A percentile compares a stretch with the other conserved stretches of the same genome.
Conservation (phyloP, 768 basidiomycete genomes). For the Grammothele lineata region DNA sequence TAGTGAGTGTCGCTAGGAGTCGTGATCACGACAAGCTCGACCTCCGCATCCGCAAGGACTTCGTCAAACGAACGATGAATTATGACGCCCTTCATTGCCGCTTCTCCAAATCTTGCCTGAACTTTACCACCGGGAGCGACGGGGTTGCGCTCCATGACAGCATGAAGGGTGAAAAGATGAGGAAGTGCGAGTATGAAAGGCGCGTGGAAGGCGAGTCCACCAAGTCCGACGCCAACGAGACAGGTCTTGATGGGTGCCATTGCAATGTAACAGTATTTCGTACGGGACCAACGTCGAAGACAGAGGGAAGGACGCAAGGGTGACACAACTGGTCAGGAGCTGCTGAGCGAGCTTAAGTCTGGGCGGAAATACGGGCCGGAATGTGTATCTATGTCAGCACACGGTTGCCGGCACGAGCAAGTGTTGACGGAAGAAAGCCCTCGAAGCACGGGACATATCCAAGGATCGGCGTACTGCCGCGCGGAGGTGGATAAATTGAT, state of each 20-base stretch:
- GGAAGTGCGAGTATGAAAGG: slow-evolving; percentile 76
- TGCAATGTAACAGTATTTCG: too few species aligned
- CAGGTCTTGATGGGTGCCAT: slow-evolving; percentile 57
- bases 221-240: slow-evolving; percentile 73
- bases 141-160: slow-evolving; percentile 76
- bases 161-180: slow-evolving; percentile 61
- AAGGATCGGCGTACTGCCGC: too few species aligned
- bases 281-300: too few species aligned
- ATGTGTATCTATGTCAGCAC: too few species aligned
- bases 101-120: slow-evolving; percentile 57
- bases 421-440: too few species aligned
- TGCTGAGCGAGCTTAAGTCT: too few species aligned
- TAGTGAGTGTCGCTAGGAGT: slow-evolving; percentile 79
- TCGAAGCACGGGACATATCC: too few species aligned
- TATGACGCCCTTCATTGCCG: slow-evolving; percentile 34
- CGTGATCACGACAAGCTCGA: slow-evolving; percentile 65
- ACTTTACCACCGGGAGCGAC: slow-evolving; percentile 56
- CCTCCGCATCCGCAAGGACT: slow-evolving; percentile 55
- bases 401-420: too few species aligned
- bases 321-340: too few species aligned
- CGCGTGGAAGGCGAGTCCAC: slow-evolving; percentile 74
- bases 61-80: slow-evolving; percentile 59
- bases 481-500: too few species aligned
- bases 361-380: too few species aligned
- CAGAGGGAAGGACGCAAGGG: too few species aligned